Evolutionary conservation across 2,329 filamentous ascomycete species (phyloP).

Genomic region (Aspergillus puulaauensis): DNA sequence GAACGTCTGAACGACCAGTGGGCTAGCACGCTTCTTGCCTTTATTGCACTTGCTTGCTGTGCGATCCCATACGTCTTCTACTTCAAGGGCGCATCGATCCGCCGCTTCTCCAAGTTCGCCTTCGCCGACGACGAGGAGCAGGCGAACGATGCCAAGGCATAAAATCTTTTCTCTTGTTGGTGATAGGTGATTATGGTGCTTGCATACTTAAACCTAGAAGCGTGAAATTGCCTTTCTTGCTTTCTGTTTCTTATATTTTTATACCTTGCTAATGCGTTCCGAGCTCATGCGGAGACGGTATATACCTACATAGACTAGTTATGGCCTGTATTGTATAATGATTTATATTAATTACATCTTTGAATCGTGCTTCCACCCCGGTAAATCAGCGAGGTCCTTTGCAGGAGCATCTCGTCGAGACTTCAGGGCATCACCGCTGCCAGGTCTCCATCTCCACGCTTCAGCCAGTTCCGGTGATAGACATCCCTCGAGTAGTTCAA

Average conservation of each 20-base stretch:
- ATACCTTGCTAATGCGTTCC: too few relatives aligned
- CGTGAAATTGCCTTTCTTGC: too few relatives aligned
- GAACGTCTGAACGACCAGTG: conserved; percentile 69
- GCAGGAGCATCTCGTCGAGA: neutral
- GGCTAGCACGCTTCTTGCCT: conserved; percentile 71
- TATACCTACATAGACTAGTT: neutral
- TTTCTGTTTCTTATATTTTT: too few relatives aligned
- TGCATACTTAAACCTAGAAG: too few relatives aligned
- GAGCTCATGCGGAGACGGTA: neutral
- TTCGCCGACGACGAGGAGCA: conserved; percentile 60
- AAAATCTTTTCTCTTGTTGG: neutral
- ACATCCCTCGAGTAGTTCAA: conserved; percentile 1
- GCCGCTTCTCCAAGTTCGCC: conserved; percentile 69
- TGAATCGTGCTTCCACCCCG: conserved; percentile 4
- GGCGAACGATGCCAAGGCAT: conserved; percentile 10
- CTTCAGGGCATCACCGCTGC: conserved; percentile 2
- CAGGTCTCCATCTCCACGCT: conserved; percentile 2
- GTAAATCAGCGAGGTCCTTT: conserved; percentile 2
- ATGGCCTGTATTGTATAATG: too few relatives aligned
- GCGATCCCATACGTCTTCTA: conserved; percentile 82
- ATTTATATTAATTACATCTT: neutral
- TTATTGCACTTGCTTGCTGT: conserved; percentile 75
- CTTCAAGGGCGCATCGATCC: conserved; percentile 70
- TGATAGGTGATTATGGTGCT: too few relatives aligned
- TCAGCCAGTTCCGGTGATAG: neutral